phyloP scores from a whole-genome alignment of 805 yeast genomes.

The Candida endomychidarum region DNA sequence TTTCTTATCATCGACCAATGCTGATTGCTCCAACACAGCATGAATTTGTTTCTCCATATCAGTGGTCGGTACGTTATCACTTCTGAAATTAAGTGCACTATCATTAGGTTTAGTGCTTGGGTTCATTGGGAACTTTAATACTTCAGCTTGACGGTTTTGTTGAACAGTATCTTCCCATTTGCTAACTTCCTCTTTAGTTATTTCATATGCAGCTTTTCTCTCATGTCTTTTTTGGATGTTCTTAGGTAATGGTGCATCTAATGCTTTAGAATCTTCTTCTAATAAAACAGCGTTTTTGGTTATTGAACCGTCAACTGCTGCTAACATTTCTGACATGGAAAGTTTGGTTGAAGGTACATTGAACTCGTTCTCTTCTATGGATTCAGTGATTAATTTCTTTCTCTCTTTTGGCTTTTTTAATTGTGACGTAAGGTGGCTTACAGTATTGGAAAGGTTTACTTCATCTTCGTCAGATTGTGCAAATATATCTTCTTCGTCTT shows the following conservation, averaged over 20 bases:
- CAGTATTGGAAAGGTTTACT: conserved; percentile 52
- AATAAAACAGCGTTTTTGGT: conserved; percentile 51
- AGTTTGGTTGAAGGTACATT: conserved; percentile 64
- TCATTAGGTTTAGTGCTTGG: conserved; percentile 45
- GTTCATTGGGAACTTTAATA: conserved; percentile 71
- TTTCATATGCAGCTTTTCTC: conserved; percentile 85
- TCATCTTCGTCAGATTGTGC: conserved; percentile 42
- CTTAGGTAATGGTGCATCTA: conserved; percentile 81
- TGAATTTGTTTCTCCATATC: conserved; percentile 70
- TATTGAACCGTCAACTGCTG: conserved; percentile 54
- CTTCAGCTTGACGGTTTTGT: conserved; percentile 80
- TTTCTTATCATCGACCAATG: conserved; percentile 67
- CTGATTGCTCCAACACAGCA: conserved; percentile 59
- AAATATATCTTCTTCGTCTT: conserved; percentile 26
- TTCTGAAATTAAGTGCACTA: conserved; percentile 52
- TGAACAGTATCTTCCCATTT: conserved; percentile 87
- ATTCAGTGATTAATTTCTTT: conserved; percentile 52
- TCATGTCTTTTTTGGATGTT: conserved; percentile 84
- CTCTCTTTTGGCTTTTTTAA: conserved; percentile 36
- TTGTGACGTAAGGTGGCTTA: conserved; percentile 37
- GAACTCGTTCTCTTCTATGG: conserved; percentile 66
- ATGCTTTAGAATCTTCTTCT: conserved; percentile 46
- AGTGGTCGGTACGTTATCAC: conserved; percentile 44
- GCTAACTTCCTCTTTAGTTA: conserved; percentile 80
- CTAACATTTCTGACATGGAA: conserved; percentile 73